Evolutionary conservation across 306 rosid species (phyloP).

Genomic region (Urtica urens): DNA sequence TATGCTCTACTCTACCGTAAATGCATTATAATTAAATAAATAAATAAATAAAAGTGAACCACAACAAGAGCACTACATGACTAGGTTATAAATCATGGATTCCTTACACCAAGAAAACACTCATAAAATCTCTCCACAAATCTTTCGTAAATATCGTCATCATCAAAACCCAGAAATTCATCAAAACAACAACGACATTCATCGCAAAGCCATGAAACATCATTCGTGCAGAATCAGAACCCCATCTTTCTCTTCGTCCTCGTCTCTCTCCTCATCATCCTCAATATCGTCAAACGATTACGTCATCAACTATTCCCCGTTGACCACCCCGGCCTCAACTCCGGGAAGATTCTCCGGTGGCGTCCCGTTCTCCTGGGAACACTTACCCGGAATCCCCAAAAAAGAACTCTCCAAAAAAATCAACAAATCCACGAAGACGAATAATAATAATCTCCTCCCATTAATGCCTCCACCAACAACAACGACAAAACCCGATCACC

Average conservation of each 20-base stretch:
- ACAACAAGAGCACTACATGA: too few relatives aligned
- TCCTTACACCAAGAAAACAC: constrained; percentile 24
- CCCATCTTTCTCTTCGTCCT: constrained; percentile 32
- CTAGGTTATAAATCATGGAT: too few relatives aligned
- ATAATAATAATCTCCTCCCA: constrained; percentile 46
- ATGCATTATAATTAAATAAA: too few relatives aligned
- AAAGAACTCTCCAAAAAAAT: constrained; percentile 32
- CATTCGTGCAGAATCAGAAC: constrained; percentile 27
- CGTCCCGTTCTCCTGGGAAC: constrained; percentile 99
- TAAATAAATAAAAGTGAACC: too few relatives aligned
- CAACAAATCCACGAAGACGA: constrained; percentile 6
- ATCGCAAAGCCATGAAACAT: constrained; percentile 13
- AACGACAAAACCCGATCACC: constrained; percentile 3
- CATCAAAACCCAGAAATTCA: constrained; percentile 15
- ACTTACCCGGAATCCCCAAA: constrained; percentile 86
- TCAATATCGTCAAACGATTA: constrained; percentile 37
- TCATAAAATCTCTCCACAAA: constrained; percentile 13
- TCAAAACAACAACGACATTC: background rate
- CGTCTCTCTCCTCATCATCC: constrained; percentile 25
- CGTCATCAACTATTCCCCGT: constrained; percentile 17
- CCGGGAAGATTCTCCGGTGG: constrained; percentile 56
- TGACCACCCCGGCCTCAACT: constrained; percentile 17
- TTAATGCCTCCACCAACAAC: background rate
- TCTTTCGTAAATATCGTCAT: constrained; percentile 11
- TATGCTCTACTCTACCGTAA: too few relatives aligned